Evolutionary conservation across 371 early-diverging fungal genomes (phyloP), one percentile per base, ranked within the genome.

Genomic region (Thermomucor indicae-seudaticae): DNA sequence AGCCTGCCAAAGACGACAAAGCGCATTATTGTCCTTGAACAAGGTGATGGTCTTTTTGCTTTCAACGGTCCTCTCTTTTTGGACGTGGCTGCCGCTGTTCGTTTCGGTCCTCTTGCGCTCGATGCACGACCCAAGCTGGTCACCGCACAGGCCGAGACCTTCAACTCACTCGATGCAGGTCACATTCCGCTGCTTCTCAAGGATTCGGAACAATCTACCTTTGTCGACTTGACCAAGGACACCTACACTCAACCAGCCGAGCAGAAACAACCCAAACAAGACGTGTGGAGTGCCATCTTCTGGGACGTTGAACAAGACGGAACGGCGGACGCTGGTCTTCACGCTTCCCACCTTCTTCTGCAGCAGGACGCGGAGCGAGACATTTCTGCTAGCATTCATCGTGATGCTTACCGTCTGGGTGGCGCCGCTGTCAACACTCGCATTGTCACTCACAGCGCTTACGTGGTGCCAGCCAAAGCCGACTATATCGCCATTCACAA

Each of bases 401-500:
- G 72, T 51, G 86, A 87, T 53, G 75, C 76, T 12, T 81, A 77
- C 50, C 79, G 74, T 35, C 70, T 80, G 42, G 77, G 73, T 29
- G 78, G 82, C 31, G 72, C 82, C 38, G 72, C 78, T 12, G 51
- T 62, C 14, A 72, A 73, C 51, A 80, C 86, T n/a, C 83, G 78
- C 14, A 44, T 91, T 20, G 67, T 62, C 37, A n/a, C n/a, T n/a
- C 41, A 50, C 31, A 65, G 75, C 27, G 55, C 54, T 28, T 49
- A 68, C 14, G 47, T 65, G 32, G 71, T 69, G n/a, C 55, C 69
- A 30, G 51, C 53, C 22, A 59, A 72, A 47, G 84, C 83, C 6
- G 67, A 79, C 34, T 86, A 75, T 55, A 79, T 85, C 20, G 69
- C 65, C n/a, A 77, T 90, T n/a, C 86, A 90, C 57, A 79, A 86